These are phyloP conservation scores for Wakefieldia striispora DNA, from an alignment of 768 basidiomycete species.

Conservation along the genomic window DNA sequence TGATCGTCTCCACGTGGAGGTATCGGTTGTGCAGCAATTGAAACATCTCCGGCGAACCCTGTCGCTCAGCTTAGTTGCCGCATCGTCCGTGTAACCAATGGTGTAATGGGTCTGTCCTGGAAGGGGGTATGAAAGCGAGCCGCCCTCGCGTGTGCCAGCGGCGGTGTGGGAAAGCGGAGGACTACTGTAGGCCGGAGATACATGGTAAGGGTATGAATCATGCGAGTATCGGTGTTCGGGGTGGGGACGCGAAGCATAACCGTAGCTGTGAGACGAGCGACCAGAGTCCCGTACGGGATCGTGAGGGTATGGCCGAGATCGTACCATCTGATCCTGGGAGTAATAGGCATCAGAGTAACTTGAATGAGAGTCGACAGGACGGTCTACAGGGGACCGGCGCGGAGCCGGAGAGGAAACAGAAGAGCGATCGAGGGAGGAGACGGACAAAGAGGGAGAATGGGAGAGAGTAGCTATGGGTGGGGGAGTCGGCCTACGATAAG, in stretches of 20 bases:
- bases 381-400: slow-evolving; percentile 39
- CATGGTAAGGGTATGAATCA: slow-evolving; percentile 33
- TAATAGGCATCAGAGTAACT: slow-evolving; percentile 39
- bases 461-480: slow-evolving; percentile 50
- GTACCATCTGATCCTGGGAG: slow-evolving; percentile 34
- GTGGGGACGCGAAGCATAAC: slow-evolving; percentile 27
- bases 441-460: slow-evolving; percentile 60
- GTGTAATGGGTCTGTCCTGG: slow-evolving; percentile 38
- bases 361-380: slow-evolving; percentile 28
- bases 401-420: slow-evolving; percentile 59
- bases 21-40: slow-evolving; percentile 85
- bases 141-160: slow-evolving; percentile 22
- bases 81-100: slow-evolving; percentile 68
- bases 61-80: slow-evolving; percentile 76
- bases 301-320: slow-evolving; percentile 33
- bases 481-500: slow-evolving; percentile 42
- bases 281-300: slow-evolving; percentile 33
- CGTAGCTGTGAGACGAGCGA: slow-evolving; percentile 37
- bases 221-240: slow-evolving; percentile 32
- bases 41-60: slow-evolving; percentile 75
- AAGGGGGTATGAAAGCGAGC: slow-evolving; percentile 34
- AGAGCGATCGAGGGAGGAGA: slow-evolving; percentile 58
- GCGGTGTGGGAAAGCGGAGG: slow-evolving; percentile 26
- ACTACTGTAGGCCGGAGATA: slow-evolving; percentile 25
- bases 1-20: slow-evolving; percentile 75